Conservation (phyloP, 805 yeast species). For the Yamadazyma sp. region DNA sequence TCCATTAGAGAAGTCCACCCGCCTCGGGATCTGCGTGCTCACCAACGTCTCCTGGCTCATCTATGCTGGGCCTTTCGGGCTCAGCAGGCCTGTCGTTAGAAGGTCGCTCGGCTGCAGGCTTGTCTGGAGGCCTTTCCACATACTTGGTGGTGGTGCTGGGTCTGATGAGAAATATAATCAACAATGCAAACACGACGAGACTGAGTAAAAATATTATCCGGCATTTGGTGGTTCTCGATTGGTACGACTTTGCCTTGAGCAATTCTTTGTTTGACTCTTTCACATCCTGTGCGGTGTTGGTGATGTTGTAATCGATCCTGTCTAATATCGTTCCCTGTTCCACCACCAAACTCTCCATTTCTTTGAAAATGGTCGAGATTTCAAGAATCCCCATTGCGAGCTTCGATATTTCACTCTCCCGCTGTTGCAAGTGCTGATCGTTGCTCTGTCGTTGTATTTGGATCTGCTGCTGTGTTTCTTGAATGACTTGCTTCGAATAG, state of each 20-base stretch:
- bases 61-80: constrained; percentile 1
- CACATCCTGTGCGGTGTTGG: constrained; percentile 73
- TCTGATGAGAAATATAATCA: constrained; percentile 68
- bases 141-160: constrained; percentile 42
- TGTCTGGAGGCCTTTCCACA: constrained; percentile 19
- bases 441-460: constrained; percentile 22
- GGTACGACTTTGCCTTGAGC: constrained; percentile 73
- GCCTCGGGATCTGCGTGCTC: constrained; percentile 5
- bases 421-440: constrained; percentile 49
- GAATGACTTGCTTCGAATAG: constrained; percentile 35
- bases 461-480: constrained; percentile 23
- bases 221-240: constrained; percentile 87
- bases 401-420: constrained; percentile 88
- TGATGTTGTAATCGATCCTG: constrained; percentile 88
- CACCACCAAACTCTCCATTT: constrained; percentile 85
- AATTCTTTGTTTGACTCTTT: constrained; percentile 78
- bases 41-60: constrained; percentile 1
- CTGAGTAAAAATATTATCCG: constrained; percentile 75
- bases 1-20: too few species aligned
- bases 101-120: constrained; percentile 4
- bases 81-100: background rate
- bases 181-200: constrained; percentile 67
- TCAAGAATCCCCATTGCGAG: constrained; percentile 94
- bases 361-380: constrained; percentile 88
- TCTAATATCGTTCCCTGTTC: constrained; percentile 96